phyloP scores from a whole-genome alignment of 495 filamentous ascomycete genomes.

The Gamarada debralockiae region DNA sequence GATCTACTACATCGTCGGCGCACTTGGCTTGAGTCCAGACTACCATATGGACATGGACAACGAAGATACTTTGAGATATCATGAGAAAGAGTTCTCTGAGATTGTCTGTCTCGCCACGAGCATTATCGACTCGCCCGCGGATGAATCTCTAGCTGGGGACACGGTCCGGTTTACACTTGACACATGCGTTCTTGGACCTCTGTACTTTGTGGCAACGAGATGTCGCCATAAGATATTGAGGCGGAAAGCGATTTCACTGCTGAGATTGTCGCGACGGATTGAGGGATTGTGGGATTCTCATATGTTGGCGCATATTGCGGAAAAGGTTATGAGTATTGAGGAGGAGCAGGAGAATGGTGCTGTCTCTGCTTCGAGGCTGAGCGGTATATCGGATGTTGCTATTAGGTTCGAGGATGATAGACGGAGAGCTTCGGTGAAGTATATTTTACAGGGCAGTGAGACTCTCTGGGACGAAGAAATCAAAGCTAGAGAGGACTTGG shows the following conservation, averaged over 20 bases:
- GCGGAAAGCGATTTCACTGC: not conserved
- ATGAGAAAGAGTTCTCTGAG: conserved; percentile 16
- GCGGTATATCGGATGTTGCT: no score
- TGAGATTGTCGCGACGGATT: not conserved
- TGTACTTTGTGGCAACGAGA: not conserved
- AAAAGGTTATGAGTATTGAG: not conserved
- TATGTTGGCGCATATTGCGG: not conserved
- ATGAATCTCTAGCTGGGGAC: not conserved
- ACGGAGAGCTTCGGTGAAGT: not conserved
- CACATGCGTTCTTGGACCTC: not conserved
- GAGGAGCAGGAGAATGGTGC: not conserved
- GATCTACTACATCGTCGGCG: no score
- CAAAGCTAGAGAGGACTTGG: no score
- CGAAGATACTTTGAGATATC: no score
- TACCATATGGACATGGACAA: no score
- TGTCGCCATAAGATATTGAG: not conserved
- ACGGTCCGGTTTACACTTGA: not conserved
- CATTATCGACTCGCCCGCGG: not conserved
- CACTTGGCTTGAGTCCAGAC: no score
- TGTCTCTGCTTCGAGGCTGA: not conserved
- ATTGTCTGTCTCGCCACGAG: not conserved
- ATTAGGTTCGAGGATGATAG: not conserved
- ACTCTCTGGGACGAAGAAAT: not conserved
- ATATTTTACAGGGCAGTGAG: not conserved
- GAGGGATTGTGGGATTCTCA: not conserved